phyloP scores from a whole-genome alignment of 2,329 filamentous ascomycete genomes.

The Cercospora sojina region DNA sequence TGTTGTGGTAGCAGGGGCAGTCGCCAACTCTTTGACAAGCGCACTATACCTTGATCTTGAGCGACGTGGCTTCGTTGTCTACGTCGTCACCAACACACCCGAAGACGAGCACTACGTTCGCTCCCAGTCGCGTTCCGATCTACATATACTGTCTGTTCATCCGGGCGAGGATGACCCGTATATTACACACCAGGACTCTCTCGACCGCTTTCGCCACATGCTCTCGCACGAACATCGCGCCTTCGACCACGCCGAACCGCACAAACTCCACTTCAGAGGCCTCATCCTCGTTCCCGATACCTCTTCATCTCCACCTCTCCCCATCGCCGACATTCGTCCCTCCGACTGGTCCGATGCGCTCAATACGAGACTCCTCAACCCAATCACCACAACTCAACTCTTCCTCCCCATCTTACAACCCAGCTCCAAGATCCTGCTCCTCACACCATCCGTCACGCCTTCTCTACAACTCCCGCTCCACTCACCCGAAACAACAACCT shows the following conservation, averaged over 20 bases:
- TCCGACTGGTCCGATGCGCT: slow-evolving; percentile 85
- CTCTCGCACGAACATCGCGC: slow-evolving; percentile 74
- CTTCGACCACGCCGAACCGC: slow-evolving; percentile 71
- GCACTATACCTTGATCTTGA: slow-evolving; percentile 85
- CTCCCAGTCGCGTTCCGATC: slow-evolving; percentile 73
- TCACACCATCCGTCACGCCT: slow-evolving; percentile 78
- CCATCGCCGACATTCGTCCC: slow-evolving; percentile 80
- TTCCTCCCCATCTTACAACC: slow-evolving; percentile 66
- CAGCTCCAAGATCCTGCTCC: slow-evolving; percentile 64
- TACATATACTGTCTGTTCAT: slow-evolving; percentile 70
- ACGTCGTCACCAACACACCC: slow-evolving; percentile 78
- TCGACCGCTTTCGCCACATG: slow-evolving; percentile 68
- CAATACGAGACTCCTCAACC: slow-evolving; percentile 87
- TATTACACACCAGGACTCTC: slow-evolving; percentile 61
- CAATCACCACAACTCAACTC: slow-evolving; percentile 82
- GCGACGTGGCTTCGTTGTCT: slow-evolving; percentile 88
- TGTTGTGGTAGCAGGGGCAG: slow-evolving; percentile 82
- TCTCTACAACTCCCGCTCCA: slow-evolving; percentile 77
- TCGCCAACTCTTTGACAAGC: slow-evolving; percentile 77
- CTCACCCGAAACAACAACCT: slow-evolving; percentile 81
- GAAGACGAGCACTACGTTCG: slow-evolving; percentile 82
- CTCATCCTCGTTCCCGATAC: slow-evolving; percentile 80
- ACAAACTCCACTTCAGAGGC: slow-evolving; percentile 73
- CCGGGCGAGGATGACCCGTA: slow-evolving; percentile 63
- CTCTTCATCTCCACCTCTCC: slow-evolving; percentile 64